Base-by-base conservation (phyloP, 768 basidiomycete species). In the Tephrocybe sp. region DNA sequence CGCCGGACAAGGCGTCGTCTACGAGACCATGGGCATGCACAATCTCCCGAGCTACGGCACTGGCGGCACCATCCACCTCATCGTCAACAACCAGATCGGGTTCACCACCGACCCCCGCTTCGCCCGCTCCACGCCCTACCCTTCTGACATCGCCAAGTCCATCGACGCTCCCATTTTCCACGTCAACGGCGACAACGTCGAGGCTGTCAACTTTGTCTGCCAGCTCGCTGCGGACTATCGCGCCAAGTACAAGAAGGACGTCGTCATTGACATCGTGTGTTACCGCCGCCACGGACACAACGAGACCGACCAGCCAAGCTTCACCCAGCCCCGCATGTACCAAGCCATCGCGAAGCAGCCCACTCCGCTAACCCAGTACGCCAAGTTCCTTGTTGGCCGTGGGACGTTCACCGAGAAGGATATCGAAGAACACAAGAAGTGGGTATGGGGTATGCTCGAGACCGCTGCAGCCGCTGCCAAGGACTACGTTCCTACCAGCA, bases 281-380 rank as follows among this genome's bases (percentile, higher is more conserved):
- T 99, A 98, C 76, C 90, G 97, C 57, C 93, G 94, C 48, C 85
- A 98, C 66, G 97, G 97, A n/a, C 97, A 99, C 74, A 99, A 99
- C 69, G 97, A 99, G 72, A 98, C 94, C 9, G 97, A 99, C 65
- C 97, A 99, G 69, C 97, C 97, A 21, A 89, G 84, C 68, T 99
- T 99, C 77, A 98, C 97, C 9, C 97, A 99, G 69, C 97, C 97
- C 6, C 81, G 91, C 57, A 99, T 98, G 97, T 99, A 99, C 78
- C 81, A 93, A 69, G 92, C 94, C 25, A 97, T 99, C 66, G 85
- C 86, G 72, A 89, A 91, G 62, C 93, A 98, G 71, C 90, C 90
- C 2, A 94, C 95, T 1, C 84, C 94, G 4, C 79, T 98, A 47
- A 88, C 91, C 6, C 83, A 93, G 66, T 99, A 99, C 75, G 83